phyloP scores from a whole-genome alignment of 495 filamentous ascomycete genomes.

The Xylaria grammica region DNA sequence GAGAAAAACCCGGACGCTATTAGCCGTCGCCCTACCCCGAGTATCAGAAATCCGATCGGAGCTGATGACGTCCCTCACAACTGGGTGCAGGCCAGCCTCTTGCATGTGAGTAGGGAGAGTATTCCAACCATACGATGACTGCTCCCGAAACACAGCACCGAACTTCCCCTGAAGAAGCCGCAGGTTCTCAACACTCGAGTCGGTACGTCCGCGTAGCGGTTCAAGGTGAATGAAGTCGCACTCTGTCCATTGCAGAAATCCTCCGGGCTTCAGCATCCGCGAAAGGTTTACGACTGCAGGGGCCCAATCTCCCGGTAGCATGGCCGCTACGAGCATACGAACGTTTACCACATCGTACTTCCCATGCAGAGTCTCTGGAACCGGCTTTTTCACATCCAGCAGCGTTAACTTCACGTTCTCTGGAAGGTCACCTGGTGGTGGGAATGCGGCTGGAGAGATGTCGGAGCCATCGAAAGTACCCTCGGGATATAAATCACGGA shows the following conservation, averaged over 20 bases:
- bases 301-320: constrained; percentile 29
- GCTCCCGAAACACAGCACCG: not conserved
- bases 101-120: constrained; percentile 5
- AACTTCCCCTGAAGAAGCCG: not conserved
- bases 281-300: constrained; percentile 31
- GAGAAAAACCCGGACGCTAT: not conserved
- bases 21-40: not conserved
- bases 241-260: constrained; percentile 37
- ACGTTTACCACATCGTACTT: constrained; percentile 45
- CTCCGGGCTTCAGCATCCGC: constrained; percentile 32
- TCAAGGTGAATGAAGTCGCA: constrained; percentile 11
- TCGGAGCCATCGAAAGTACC: constrained; percentile 44
- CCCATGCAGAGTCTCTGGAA: constrained; percentile 33
- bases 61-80: constrained; percentile 11
- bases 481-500: constrained; percentile 7
- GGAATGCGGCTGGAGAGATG: constrained; percentile 36
- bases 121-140: constrained; percentile 14
- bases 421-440: constrained; percentile 27
- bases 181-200: not conserved
- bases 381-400: constrained; percentile 38
- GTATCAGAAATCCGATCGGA: constrained; percentile 18
- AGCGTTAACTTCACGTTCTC: constrained; percentile 36
- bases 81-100: constrained; percentile 11
- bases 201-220: not conserved
- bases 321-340: constrained; percentile 41